phyloP scores from a whole-genome alignment of 352 stramenopile species.

The Globisporangium ultimum region DNA sequence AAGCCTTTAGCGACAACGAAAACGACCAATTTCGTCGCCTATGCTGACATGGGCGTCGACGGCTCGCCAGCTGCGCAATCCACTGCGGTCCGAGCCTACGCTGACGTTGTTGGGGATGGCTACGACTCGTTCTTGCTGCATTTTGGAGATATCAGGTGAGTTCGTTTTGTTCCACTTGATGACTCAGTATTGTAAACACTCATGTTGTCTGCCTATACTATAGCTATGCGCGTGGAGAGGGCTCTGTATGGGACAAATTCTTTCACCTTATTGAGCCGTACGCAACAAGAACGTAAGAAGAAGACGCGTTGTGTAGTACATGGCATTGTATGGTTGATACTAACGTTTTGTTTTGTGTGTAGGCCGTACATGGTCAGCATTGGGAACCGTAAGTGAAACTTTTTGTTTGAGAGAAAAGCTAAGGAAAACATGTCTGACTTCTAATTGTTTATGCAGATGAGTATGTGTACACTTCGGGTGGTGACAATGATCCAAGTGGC shows the following conservation, averaged over 20 bases:
- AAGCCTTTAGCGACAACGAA: background rate
- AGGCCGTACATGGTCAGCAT: constrained; percentile 12
- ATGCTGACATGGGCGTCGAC: constrained; percentile 10
- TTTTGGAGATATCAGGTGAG: constrained; percentile 9
- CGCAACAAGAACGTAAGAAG: no score
- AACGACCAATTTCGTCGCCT: constrained; percentile 9
- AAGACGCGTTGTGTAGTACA: no score
- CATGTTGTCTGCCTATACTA: no score
- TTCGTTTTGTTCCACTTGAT: no score
- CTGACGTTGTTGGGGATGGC: constrained; percentile 7
- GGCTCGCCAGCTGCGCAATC: constrained; percentile 11
- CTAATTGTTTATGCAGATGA: background rate
- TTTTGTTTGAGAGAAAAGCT: background rate
- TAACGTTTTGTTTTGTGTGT: background rate
- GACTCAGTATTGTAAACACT: no score
- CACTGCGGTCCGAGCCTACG: constrained; percentile 11
- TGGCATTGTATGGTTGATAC: no score
- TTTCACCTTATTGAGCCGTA: no score
- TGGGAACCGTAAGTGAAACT: constrained; percentile 22
- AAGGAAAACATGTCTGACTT: background rate
- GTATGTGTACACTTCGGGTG: constrained; percentile 35
- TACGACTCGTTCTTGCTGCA: constrained; percentile 16
- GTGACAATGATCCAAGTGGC: constrained; percentile 53
- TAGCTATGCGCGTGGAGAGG: no score
- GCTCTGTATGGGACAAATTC: no score